A percentile compares a stretch with the other conserved stretches of the same genome.
Evolutionary conservation across 768 basidiomycete species (phyloP).

Genomic region (Suillus subalutaceus): DNA sequence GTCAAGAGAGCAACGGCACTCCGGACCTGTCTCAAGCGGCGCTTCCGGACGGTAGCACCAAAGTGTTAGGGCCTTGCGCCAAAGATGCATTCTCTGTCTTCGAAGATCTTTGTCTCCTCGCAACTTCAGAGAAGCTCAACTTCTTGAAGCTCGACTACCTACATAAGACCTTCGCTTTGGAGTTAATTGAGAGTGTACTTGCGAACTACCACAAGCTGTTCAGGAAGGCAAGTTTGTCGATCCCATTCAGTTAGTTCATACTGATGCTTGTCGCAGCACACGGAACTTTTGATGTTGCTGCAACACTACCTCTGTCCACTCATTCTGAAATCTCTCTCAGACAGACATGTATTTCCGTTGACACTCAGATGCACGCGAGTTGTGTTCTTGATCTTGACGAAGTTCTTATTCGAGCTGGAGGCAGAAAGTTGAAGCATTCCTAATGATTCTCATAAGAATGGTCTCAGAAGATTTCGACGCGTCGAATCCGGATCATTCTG

Average conservation of each 20-base stretch:
- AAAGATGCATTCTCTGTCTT: constrained; percentile 87
- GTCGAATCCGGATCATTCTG: constrained; percentile 27
- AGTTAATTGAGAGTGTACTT: constrained; percentile 94
- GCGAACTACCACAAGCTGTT: constrained; percentile 91
- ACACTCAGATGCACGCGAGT: constrained; percentile 91
- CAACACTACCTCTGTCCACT: constrained; percentile 89
- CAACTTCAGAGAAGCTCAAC: constrained; percentile 76
- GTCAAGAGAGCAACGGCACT: constrained; percentile 33
- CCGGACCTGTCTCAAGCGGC: constrained; percentile 38
- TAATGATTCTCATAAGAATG: constrained; percentile 69
- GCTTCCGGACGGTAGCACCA: constrained; percentile 70
- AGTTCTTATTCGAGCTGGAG: constrained; percentile 79
- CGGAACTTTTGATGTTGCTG: constrained; percentile 83
- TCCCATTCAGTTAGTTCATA: background rate
- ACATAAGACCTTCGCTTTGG: constrained; percentile 92
- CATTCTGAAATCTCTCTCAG: constrained; percentile 82
- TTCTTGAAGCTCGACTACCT: constrained; percentile 83
- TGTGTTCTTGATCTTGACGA: constrained; percentile 90
- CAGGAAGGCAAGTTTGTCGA: constrained; percentile 58
- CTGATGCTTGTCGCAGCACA: constrained; percentile 52
- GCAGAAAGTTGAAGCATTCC: constrained; percentile 88
- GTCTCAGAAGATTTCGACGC: constrained; percentile 55
- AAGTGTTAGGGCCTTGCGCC: constrained; percentile 70
- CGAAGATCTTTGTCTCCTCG: constrained; percentile 89
- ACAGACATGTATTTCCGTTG: constrained; percentile 82